Percentiles rank a stretch among this genome's conserved stretches.
Evolutionary conservation across 208 protist genomes (phyloP).

Genomic region (Zelonia costaricensis): DNA sequence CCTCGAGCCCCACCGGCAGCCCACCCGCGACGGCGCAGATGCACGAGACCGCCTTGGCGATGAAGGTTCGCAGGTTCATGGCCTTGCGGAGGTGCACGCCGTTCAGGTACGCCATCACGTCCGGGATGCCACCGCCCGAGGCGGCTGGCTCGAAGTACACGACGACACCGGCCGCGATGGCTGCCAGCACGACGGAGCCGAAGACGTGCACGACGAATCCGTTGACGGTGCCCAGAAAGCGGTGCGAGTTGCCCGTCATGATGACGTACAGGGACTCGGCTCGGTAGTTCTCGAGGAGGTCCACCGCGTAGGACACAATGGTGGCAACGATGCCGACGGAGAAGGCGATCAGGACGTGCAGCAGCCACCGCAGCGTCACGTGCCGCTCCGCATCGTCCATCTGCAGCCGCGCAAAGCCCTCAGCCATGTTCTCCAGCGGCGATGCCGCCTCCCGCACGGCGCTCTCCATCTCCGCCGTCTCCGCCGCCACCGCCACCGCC

Average conservation of each 20-base stretch:
- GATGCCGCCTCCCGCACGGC: not conserved
- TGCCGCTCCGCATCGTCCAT: conserved; percentile 59
- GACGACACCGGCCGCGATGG: conserved; percentile 60
- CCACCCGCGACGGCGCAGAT: conserved; percentile 90
- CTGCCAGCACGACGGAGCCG: conserved; percentile 49
- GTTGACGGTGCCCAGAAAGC: conserved; percentile 28
- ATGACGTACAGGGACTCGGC: conserved; percentile 35
- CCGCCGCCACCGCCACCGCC: no score
- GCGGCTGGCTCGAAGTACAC: conserved; percentile 88
- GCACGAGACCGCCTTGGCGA: conserved; percentile 84
- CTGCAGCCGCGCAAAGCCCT: conserved; percentile 27
- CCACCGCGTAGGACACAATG: conserved; percentile 68
- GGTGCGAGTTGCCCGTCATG: conserved; percentile 26
- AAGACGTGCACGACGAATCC: conserved; percentile 58
- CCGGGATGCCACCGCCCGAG: conserved; percentile 84
- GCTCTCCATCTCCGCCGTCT: conserved; percentile 9
- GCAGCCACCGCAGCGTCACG: conserved; percentile 70
- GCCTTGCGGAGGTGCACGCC: conserved; percentile 91
- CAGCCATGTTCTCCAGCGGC: conserved; percentile 10
- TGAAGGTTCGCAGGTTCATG: conserved; percentile 86
- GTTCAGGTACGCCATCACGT: conserved; percentile 94
- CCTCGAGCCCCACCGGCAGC: conserved; percentile 94
- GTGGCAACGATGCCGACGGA: conserved; percentile 77
- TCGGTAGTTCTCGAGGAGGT: conserved; percentile 63
- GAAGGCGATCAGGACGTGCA: conserved; percentile 85